A percentile compares a stretch with the other conserved stretches of the same genome.
Evolutionary conservation across 306 rosid genomes (phyloP).

Genomic region (Trichosanthes truncata): DNA sequence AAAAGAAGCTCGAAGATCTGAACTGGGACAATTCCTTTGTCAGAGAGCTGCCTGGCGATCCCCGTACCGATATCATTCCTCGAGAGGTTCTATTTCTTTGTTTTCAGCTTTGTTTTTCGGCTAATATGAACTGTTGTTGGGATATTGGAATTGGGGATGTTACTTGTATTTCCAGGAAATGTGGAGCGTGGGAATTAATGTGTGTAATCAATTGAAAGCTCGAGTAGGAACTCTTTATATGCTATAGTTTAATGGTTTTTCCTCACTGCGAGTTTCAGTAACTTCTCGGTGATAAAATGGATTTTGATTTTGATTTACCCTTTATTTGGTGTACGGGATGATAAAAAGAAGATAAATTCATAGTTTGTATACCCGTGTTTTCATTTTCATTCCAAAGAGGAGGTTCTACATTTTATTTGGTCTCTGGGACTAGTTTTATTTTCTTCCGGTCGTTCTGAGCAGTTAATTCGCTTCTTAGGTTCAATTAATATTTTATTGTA

Average conservation of each 20-base stretch:
- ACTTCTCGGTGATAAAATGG: neutral
- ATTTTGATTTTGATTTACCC: neutral
- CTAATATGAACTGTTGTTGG: neutral
- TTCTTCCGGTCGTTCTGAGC: neutral
- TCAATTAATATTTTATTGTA: neutral
- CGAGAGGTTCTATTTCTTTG: slow-evolving; percentile 45
- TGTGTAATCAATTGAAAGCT: slow-evolving; percentile 1
- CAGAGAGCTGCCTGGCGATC: slow-evolving; percentile 64
- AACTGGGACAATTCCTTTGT: slow-evolving; percentile 87
- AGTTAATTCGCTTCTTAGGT: neutral
- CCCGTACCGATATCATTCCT: slow-evolving; percentile 54
- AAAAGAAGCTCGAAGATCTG: slow-evolving; percentile 61
- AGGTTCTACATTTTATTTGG: neutral
- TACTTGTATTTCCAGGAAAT: slow-evolving; percentile 5
- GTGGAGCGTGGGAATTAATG: neutral
- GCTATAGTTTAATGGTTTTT: neutral
- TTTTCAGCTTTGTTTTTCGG: neutral
- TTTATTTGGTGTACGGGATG: neutral
- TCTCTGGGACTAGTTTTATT: neutral
- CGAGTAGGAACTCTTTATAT: neutral
- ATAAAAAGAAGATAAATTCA: neutral
- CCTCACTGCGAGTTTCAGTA: neutral
- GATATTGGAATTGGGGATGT: neutral
- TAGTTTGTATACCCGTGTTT: neutral
- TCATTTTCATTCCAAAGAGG: neutral